A percentile compares a stretch with the other conserved stretches of the same genome.
Evolutionary conservation across 352 stramenopile genomes (phyloP).

Genomic region (Globisporangium iwayamae): DNA sequence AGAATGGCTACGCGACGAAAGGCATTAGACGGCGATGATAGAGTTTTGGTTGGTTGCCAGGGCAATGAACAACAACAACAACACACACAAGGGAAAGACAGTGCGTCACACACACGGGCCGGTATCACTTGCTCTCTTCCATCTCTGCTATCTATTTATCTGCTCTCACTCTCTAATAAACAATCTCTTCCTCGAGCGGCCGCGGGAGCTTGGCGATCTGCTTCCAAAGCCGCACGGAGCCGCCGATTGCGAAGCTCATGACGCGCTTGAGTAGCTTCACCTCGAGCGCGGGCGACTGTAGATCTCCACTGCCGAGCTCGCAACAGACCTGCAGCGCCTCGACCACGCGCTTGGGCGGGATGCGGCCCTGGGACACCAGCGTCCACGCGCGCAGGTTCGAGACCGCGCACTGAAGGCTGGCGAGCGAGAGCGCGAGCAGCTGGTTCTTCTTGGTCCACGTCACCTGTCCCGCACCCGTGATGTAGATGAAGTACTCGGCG

Average conservation of each 20-base stretch:
- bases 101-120: not conserved
- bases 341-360: conserved; percentile 35
- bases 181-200: conserved; percentile 40
- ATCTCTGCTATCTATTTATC: not conserved
- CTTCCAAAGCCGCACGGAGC: conserved; percentile 63
- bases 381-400: conserved; percentile 51
- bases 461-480: conserved; percentile 44
- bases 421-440: conserved; percentile 58
- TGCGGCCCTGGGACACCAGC: conserved; percentile 25
- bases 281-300: conserved; percentile 5
- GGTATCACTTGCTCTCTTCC: not conserved
- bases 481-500: conserved; percentile 69
- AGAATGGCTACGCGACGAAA: not conserved
- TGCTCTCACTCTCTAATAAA: conserved; percentile 27
- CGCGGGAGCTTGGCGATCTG: conserved; percentile 44
- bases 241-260: conserved; percentile 54
- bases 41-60: conserved; percentile 9
- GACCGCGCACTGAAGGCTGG: conserved; percentile 57
- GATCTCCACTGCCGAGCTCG: conserved; percentile 35
- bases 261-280: conserved; percentile 51
- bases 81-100: not conserved
- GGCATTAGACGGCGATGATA: conserved; percentile 11
- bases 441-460: conserved; percentile 58
- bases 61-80: not conserved
- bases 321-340: conserved; percentile 53